Evolutionary conservation across 306 rosid genomes (phyloP).

Genomic region (Cucurbita pepo): DNA sequence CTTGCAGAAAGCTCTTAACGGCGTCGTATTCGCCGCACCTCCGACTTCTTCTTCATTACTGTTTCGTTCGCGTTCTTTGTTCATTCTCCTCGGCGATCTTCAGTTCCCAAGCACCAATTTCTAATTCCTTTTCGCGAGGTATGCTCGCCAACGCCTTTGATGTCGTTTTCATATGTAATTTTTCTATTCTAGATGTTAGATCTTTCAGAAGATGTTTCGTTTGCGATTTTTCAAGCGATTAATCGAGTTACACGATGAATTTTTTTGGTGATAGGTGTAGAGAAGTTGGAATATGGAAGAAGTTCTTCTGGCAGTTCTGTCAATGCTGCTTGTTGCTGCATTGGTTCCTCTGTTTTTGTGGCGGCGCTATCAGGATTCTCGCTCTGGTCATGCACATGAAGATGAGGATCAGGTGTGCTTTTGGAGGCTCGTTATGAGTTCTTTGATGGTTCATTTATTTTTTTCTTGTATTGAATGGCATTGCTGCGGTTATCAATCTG

Average conservation of each 20-base stretch:
- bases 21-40: background rate
- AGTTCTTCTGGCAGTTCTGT: conserved; percentile 32
- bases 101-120: background rate
- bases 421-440: background rate
- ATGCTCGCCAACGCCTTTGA: background rate
- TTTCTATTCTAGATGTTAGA: background rate
- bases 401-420: conserved; percentile 59
- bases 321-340: conserved; percentile 42
- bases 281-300: conserved; percentile 41
- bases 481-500: background rate
- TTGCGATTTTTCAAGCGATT: background rate
- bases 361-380: conserved; percentile 64
- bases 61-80: background rate
- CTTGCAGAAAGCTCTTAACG: background rate
- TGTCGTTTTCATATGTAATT: background rate
- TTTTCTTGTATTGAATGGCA: background rate
- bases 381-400: conserved; percentile 16
- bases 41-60: background rate
- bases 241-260: background rate
- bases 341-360: conserved; percentile 71
- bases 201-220: background rate
- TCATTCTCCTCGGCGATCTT: background rate
- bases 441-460: background rate
- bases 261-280: background rate
- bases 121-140: background rate